Evolutionary conservation across 192 early-diverging fungal species (phyloP), one percentile per base, ranked within the genome.

Genomic region (Jimgerdemannia lactiflua): DNA sequence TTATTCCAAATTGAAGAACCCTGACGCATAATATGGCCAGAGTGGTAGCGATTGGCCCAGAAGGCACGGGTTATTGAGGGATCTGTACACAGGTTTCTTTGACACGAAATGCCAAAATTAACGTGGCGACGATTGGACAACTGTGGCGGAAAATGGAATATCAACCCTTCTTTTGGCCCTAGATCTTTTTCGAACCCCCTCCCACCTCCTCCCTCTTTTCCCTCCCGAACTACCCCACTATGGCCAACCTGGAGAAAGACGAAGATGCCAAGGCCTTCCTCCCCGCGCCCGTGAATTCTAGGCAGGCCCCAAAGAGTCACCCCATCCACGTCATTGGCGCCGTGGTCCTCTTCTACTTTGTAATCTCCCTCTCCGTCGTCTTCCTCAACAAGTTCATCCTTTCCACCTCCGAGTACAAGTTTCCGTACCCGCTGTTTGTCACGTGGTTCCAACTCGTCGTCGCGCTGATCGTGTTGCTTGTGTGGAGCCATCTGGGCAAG

Each of bases 361-460:
- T 81, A 42, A 86, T 81, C 43, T 91, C 90, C 7, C 79, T 91
- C 40, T 78, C 90, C 4, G 89, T 91, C 19, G 90, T 91, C 42
- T 91, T 91, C 65, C 77, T 91, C 39, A 91, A 91, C 77, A 91
- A 91, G 85, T 85, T 84, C 73, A 91, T 91, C 66, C 76, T 91
- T 43, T 86, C 84, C 41, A 78, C 80, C 8, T 84, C 89, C 4
- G 86, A 90, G n/a, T 89, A 78, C 79, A 83, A 83, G 68, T 91
- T 91, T 70, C 88, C 90, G 7, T 91, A 85, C 78, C 88, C 90
- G 43, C 79, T 89, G 44, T 91, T 91, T 70, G 90, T 91, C 49
- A 91, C 90, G 39, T 91, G 89, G 83, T 91, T 80, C 67, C 90
- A 91, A 71, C 75, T 91, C 14, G 67, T 90, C 11, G 89, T 91